Conservation (phyloP, 345 rosid genomes). For the Bruguiera gymnorhiza region DNA sequence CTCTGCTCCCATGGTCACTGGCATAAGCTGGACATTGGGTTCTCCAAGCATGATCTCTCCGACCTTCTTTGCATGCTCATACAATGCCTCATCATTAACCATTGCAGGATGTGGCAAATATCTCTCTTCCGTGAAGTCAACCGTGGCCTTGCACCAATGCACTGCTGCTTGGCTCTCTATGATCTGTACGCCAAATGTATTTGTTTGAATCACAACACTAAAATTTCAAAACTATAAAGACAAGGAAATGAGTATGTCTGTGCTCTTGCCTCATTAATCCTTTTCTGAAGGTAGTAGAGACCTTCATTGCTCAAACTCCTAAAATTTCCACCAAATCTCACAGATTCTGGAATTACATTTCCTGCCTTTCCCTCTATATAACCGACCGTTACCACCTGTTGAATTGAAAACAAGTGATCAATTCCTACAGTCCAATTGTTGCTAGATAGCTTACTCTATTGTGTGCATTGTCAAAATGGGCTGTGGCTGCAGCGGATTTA, state of each 20-base stretch:
- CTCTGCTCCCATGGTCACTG: constrained; percentile 61
- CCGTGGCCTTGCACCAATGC: constrained; percentile 47
- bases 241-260: background rate
- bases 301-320: constrained; percentile 60
- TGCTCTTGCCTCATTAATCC: constrained; percentile 45
- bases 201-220: background rate
- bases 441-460: background rate
- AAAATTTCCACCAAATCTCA: constrained; percentile 58
- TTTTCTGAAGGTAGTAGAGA: constrained; percentile 44
- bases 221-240: background rate
- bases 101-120: constrained; percentile 51
- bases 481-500: too few relatives aligned
- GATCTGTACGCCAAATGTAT: constrained; percentile 31
- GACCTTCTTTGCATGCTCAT: constrained; percentile 50
- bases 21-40: constrained; percentile 46
- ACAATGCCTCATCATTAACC: constrained; percentile 49
- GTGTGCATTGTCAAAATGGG: too few relatives aligned
- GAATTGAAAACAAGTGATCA: background rate
- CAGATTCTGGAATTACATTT: constrained; percentile 56
- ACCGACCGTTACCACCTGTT: constrained; percentile 66
- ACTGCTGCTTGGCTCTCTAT: constrained; percentile 61
- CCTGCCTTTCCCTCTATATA: constrained; percentile 53
- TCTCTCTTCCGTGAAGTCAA: constrained; percentile 48
- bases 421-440: background rate
- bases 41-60: constrained; percentile 55